These are phyloP conservation scores for Trichophyton rubrum DNA, from an alignment of 2,329 filamentous ascomycete species.

Conservation along the genomic window DNA sequence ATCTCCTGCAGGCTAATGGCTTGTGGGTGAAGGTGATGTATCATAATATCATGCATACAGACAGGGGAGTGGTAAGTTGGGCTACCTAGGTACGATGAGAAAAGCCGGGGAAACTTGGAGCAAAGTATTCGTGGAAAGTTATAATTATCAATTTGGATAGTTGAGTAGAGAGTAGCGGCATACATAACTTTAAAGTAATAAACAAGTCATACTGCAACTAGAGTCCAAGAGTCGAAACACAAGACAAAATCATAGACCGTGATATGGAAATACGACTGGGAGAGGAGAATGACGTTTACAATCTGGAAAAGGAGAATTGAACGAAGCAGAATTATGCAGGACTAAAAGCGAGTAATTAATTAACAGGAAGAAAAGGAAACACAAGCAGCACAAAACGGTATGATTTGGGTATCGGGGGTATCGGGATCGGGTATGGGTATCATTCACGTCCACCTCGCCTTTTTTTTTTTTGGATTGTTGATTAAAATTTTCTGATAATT, in stretches of 20 bases:
- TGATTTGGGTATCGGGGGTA: slow-evolving; percentile 14
- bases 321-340: slow-evolving; percentile 1
- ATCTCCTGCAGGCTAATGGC: neutral
- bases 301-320: neutral
- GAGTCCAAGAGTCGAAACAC: neutral
- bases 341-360: neutral
- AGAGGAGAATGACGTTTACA: neutral
- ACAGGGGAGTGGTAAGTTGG: neutral
- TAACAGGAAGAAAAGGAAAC: slow-evolving; percentile 1
- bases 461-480: slow-evolving; percentile 6
- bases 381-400: slow-evolving; percentile 7
- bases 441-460: slow-evolving; percentile 16
- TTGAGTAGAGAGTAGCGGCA: neutral
- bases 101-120: neutral
- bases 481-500: slow-evolving; percentile 3
- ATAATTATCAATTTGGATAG: neutral
- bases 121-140: neutral
- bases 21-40: neutral
- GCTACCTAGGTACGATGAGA: neutral
- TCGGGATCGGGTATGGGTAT: slow-evolving; percentile 13
- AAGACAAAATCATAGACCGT: neutral
- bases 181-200: neutral
- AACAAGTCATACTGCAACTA: neutral
- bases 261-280: neutral
- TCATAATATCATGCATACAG: neutral